phyloP scores from a whole-genome alignment of 805 yeast species.

The Saccharomyces kudriavzevii region DNA sequence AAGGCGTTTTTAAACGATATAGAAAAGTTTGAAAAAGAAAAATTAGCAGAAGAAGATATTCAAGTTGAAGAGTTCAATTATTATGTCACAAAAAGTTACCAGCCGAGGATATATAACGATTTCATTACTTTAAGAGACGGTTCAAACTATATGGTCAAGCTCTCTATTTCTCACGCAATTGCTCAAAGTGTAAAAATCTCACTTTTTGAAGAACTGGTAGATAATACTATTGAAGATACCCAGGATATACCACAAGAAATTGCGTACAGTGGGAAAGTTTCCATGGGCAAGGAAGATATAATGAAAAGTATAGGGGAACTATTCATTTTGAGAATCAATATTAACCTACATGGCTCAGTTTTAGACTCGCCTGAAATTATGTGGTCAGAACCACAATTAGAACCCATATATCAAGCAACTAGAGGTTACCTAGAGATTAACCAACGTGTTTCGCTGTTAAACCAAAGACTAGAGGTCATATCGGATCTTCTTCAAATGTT shows the following conservation, averaged over 20 bases:
- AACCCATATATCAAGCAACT: conserved; percentile 95
- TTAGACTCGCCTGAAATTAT: conserved; percentile 93
- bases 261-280: conserved; percentile 89
- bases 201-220: conserved; percentile 89
- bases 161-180: conserved; percentile 89
- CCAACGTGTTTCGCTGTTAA: conserved; percentile 81
- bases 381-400: conserved; percentile 98
- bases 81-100: conserved; percentile 87
- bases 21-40: conserved; percentile 87
- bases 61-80: conserved; percentile 93
- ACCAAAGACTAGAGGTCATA: conserved; percentile 89
- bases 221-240: conserved; percentile 93
- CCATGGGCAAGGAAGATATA: conserved; percentile 87
- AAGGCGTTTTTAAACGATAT: conserved; percentile 69
- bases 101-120: conserved; percentile 92
- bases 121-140: conserved; percentile 89
- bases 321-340: conserved; percentile 77
- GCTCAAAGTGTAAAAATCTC: conserved; percentile 95
- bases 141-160: conserved; percentile 78
- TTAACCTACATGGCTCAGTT: conserved; percentile 78
- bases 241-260: conserved; percentile 95
- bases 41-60: conserved; percentile 72
- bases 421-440: conserved; percentile 92
- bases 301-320: conserved; percentile 97
- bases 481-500: conserved; percentile 90